phyloP scores from a whole-genome alignment of 208 protist species.

The Acanthamoeba castellanii region DNA sequence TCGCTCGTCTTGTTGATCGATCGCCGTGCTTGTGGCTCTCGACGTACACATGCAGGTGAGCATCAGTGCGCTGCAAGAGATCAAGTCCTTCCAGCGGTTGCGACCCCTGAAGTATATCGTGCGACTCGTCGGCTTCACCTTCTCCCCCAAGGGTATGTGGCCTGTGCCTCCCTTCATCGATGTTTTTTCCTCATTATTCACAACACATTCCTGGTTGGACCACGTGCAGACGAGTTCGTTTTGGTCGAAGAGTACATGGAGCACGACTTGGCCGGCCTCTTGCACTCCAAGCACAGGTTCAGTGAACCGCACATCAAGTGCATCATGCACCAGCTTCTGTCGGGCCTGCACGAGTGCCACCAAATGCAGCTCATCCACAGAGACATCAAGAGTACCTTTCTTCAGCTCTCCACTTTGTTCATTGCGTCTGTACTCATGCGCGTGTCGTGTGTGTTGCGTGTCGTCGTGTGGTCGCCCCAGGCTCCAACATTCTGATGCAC shows the following conservation, averaged over 20 bases:
- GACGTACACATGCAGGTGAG: neutral
- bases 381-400: constrained; percentile 88
- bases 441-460: neutral
- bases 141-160: constrained; percentile 30
- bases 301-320: constrained; percentile 88
- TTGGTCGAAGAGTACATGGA: constrained; percentile 93
- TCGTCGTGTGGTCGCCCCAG: neutral
- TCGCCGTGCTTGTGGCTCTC: neutral
- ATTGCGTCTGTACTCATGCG: neutral
- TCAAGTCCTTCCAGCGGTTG: constrained; percentile 63
- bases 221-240: constrained; percentile 38
- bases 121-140: constrained; percentile 35
- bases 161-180: neutral
- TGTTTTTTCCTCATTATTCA: neutral
- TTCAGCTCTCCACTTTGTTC: neutral
- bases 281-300: constrained; percentile 85
- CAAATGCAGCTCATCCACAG: constrained; percentile 89
- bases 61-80: constrained; percentile 63
- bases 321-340: constrained; percentile 89
- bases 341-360: constrained; percentile 87
- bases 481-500: constrained; percentile 72
- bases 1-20: neutral
- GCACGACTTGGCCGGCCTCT: constrained; percentile 91
- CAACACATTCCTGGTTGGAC: no score
- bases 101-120: constrained; percentile 43